These are phyloP conservation scores for Phycomyces blakesleeanus DNA, from an alignment of 192 early-diverging fungal genomes.

Conservation along the genomic window DNA sequence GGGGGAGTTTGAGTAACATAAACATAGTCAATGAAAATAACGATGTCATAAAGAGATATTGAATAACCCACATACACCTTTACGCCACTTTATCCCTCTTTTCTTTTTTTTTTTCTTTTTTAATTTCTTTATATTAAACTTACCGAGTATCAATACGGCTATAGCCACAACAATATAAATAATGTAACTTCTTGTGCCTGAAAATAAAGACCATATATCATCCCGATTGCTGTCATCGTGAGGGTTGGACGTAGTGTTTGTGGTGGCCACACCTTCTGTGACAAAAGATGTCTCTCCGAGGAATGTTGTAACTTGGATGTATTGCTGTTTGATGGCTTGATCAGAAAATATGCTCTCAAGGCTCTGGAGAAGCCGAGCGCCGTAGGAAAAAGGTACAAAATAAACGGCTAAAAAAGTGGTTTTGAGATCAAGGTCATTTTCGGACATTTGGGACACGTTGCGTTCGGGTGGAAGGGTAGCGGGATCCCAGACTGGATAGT, in stretches of 20 bases:
- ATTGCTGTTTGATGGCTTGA: constrained; percentile 1
- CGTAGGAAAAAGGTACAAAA: constrained; percentile 22
- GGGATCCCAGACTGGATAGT: constrained; percentile 8
- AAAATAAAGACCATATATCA: neutral
- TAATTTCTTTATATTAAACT: neutral
- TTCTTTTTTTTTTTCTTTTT: neutral
- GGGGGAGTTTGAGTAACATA: too few species aligned
- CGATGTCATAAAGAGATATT: too few species aligned
- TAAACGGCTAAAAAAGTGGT: constrained; percentile 23
- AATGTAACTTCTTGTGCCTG: neutral
- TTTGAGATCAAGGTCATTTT: constrained; percentile 15
- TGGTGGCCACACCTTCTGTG: neutral
- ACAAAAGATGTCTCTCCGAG: constrained; percentile 8
- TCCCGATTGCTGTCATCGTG: neutral
- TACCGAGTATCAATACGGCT: constrained; percentile 1
- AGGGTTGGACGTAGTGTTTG: neutral
- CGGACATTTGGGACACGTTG: constrained; percentile 21
- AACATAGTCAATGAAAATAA: too few species aligned
- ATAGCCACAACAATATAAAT: constrained; percentile 3
- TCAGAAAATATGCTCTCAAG: neutral
- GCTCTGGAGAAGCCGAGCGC: neutral
- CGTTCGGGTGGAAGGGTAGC: neutral
- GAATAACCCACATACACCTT: neutral
- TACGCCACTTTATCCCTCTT: neutral
- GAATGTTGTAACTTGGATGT: constrained; percentile 17